A percentile compares a stretch with the other conserved stretches of the same genome.
Conservation (phyloP, 805 yeast genomes). For the Suhomyces kilbournensis region DNA sequence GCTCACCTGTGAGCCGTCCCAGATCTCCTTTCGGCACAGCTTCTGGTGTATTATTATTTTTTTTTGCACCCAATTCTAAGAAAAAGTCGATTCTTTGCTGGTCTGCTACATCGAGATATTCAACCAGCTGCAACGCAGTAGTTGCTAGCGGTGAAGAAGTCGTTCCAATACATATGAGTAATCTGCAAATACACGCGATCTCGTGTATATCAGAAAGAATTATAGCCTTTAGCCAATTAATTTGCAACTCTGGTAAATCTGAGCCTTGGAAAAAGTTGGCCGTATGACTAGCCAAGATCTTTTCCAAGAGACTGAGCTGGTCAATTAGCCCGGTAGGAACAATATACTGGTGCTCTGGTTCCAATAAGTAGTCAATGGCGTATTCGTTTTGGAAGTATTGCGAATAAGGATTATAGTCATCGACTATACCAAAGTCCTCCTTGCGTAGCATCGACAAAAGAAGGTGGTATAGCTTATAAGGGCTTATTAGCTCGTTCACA, state of each 20-base stretch:
- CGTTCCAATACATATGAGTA: constrained; percentile 18
- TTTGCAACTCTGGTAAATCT: neutral
- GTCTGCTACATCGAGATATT: neutral
- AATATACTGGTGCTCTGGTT: constrained; percentile 4
- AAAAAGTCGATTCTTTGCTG: neutral
- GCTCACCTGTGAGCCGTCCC: neutral
- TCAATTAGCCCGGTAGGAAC: constrained; percentile 2
- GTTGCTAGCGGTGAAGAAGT: constrained; percentile 19
- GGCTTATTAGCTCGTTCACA: constrained; percentile 13
- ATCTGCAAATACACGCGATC: constrained; percentile 14
- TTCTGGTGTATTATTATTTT: neutral
- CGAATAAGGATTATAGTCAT: neutral
- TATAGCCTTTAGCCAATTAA: constrained; percentile 14
- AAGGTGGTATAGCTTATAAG: constrained; percentile 11
- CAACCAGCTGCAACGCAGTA: constrained; percentile 16
- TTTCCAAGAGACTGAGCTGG: constrained; percentile 6
- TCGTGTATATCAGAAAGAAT: constrained; percentile 14
- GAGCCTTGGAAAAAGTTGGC: neutral
- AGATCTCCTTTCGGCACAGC: neutral
- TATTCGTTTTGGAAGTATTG: neutral
- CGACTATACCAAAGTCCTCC: constrained; percentile 11
- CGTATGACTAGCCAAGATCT: neutral
- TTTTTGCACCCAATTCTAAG: constrained; percentile 1
- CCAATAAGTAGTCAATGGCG: constrained; percentile 5
- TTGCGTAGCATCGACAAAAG: constrained; percentile 13